These are phyloP conservation scores for Voacanga thouarsii DNA, from an alignment of 257 asterid species.

Conservation along the genomic window DNA sequence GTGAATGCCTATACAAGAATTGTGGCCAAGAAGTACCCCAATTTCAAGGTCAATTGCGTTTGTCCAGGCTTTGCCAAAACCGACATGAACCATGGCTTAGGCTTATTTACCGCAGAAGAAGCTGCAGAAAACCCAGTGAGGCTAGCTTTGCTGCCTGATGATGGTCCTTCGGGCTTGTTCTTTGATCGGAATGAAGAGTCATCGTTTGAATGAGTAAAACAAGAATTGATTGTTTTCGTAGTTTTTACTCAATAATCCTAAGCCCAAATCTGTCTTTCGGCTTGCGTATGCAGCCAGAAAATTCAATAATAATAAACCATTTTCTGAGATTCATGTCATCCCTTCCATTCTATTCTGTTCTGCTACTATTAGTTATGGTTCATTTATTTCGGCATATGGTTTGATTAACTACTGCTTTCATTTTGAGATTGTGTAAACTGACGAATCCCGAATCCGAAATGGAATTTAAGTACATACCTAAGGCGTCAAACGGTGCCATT, in stretches of 20 bases:
- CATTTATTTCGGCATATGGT: too few relatives aligned
- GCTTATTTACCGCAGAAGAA: conserved; percentile 31
- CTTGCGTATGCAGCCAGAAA: not conserved
- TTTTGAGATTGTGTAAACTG: too few relatives aligned
- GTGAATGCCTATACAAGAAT: conserved; percentile 57
- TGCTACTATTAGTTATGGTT: too few relatives aligned
- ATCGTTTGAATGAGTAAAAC: not conserved
- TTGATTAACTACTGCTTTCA: too few relatives aligned
- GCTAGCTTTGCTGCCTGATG: conserved; percentile 13
- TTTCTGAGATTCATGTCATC: not conserved
- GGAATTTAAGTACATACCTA: too few relatives aligned
- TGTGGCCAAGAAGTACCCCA: conserved; percentile 39
- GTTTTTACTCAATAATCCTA: too few relatives aligned
- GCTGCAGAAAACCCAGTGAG: conserved; percentile 35
- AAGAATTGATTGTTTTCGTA: too few relatives aligned
- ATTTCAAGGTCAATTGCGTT: conserved; percentile 37
- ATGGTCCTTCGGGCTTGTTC: conserved; percentile 14
- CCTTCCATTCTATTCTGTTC: too few relatives aligned
- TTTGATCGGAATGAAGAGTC: not conserved
- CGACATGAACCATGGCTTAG: conserved; percentile 37
- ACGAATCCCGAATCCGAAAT: too few relatives aligned
- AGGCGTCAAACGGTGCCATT: too few relatives aligned
- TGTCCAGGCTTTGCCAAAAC: conserved; percentile 60
- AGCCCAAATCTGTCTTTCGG: not conserved
- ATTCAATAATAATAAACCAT: not conserved